phyloP scores from a whole-genome alignment of 106 monocot genomes.

The Agapanthus africanus region DNA sequence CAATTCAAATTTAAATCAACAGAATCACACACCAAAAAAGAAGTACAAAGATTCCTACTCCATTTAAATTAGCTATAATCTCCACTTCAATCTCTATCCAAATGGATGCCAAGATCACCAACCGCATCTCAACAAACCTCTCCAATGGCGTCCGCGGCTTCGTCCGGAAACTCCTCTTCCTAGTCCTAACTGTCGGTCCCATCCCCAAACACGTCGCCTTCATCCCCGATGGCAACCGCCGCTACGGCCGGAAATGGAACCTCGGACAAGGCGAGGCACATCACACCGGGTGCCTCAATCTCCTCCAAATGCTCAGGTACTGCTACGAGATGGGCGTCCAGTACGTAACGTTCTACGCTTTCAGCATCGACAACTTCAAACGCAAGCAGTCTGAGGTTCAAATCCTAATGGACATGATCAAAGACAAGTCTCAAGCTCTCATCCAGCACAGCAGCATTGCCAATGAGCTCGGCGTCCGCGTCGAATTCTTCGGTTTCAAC shows the following conservation, averaged over 20 bases:
- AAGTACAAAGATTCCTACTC: no score
- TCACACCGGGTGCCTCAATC: constrained; percentile 11
- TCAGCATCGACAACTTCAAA: constrained; percentile 48
- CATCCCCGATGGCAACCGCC: constrained; percentile 44
- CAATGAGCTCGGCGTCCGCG: constrained; percentile 18
- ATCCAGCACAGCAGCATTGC: constrained; percentile 7
- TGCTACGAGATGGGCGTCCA: constrained; percentile 32
- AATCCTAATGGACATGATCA: constrained; percentile 21
- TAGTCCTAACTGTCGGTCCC: constrained; percentile 21
- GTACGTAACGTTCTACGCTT: constrained; percentile 28
- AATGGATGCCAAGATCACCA: background rate
- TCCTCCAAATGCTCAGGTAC: constrained; percentile 24
- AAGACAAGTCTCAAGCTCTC: constrained; percentile 18
- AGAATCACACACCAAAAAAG: no score
- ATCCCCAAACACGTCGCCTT: constrained; percentile 43
- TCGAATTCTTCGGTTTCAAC: constrained; percentile 36
- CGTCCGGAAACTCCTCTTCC: constrained; percentile 23
- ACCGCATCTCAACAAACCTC: background rate
- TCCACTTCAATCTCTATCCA: no score
- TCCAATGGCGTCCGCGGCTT: background rate
- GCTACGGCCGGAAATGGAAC: constrained; percentile 20
- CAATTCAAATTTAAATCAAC: no score
- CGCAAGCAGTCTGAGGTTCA: constrained; percentile 19
- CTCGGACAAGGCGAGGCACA: constrained; percentile 16
- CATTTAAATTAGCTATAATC: no score